phyloP scores from a whole-genome alignment of 148 eudicot genomes.

The Pharnaceum exiguum region DNA sequence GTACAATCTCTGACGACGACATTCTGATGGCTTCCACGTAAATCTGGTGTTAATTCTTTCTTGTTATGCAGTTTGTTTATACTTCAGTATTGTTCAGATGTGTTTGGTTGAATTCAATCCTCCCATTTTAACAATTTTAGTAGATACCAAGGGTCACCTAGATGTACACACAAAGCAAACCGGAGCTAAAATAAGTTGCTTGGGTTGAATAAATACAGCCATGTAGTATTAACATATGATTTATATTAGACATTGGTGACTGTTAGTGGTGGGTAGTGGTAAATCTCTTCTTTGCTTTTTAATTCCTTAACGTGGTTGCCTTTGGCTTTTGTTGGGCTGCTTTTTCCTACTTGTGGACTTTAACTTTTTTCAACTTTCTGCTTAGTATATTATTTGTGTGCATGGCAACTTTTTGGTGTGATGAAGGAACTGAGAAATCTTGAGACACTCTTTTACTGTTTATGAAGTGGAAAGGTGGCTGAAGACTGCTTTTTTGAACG shows the following conservation, averaged over 20 bases:
- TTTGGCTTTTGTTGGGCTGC: conserved; percentile 18
- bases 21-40: too few species aligned
- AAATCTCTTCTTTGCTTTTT: not conserved
- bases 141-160: conserved; percentile 1
- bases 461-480: conserved; percentile 1
- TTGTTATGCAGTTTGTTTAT: too few species aligned
- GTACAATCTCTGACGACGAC: conserved; percentile 67
- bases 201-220: conserved; percentile 4
- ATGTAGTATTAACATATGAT: not conserved
- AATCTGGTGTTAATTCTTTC: too few species aligned
- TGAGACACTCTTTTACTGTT: not conserved
- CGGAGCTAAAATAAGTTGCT: conserved; percentile 4
- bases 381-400: conserved; percentile 1
- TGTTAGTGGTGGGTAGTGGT: not conserved
- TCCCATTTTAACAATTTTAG: too few species aligned
- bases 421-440: conserved; percentile 5
- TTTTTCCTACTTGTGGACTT: conserved; percentile 7
- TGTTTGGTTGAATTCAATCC: too few species aligned
- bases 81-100: too few species aligned
- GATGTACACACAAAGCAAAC: conserved; percentile 6
- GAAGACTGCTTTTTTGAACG: conserved; percentile 19
- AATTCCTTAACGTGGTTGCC: conserved; percentile 37
- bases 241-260: not conserved
- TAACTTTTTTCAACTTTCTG: conserved; percentile 4
- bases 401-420: conserved; percentile 3